phyloP scores from a whole-genome alignment of 208 protist genomes.

The Crithidia brevicula region DNA sequence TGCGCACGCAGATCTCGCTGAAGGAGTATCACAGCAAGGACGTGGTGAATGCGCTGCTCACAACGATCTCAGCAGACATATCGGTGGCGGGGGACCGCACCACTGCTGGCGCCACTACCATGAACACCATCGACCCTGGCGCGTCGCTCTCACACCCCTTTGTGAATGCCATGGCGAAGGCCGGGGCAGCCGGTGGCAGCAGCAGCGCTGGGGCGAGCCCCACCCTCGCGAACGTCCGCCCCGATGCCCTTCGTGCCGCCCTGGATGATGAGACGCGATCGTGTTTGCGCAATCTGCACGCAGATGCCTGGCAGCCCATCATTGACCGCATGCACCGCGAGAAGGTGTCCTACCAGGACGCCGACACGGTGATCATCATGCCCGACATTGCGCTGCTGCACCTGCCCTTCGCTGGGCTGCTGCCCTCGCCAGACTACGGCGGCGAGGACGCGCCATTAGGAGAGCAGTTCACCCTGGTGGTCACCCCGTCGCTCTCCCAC shows the following conservation, averaged over 20 bases:
- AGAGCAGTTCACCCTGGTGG: slow-evolving; percentile 59
- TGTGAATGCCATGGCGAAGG: slow-evolving; percentile 20
- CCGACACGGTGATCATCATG: slow-evolving; percentile 77
- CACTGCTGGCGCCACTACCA: background rate
- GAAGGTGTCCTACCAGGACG: slow-evolving; percentile 36
- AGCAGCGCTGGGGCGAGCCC: slow-evolving; percentile 3
- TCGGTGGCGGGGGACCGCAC: slow-evolving; percentile 7
- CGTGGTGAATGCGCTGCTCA: slow-evolving; percentile 19
- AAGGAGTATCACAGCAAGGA: slow-evolving; percentile 58
- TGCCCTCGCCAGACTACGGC: slow-evolving; percentile 44
- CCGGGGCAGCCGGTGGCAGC: slow-evolving; percentile 6
- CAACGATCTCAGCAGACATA: slow-evolving; percentile 16
- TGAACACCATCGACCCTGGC: slow-evolving; percentile 8
- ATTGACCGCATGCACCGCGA: slow-evolving; percentile 45
- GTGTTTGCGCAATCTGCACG: slow-evolving; percentile 68
- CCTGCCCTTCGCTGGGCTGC: slow-evolving; percentile 73
- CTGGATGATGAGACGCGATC: slow-evolving; percentile 42
- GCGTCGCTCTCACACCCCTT: slow-evolving; percentile 21
- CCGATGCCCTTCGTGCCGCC: slow-evolving; percentile 19
- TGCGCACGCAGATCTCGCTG: slow-evolving; percentile 64
- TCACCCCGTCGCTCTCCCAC: slow-evolving; percentile 72
- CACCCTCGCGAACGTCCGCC: slow-evolving; percentile 8
- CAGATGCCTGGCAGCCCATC: slow-evolving; percentile 81
- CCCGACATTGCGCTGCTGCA: slow-evolving; percentile 78
- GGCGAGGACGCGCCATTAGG: slow-evolving; percentile 56